Evolutionary conservation across 2,329 filamentous ascomycete species (phyloP), one percentile per base, ranked within the genome.

Genomic region (Calonectria multiphialidica): DNA sequence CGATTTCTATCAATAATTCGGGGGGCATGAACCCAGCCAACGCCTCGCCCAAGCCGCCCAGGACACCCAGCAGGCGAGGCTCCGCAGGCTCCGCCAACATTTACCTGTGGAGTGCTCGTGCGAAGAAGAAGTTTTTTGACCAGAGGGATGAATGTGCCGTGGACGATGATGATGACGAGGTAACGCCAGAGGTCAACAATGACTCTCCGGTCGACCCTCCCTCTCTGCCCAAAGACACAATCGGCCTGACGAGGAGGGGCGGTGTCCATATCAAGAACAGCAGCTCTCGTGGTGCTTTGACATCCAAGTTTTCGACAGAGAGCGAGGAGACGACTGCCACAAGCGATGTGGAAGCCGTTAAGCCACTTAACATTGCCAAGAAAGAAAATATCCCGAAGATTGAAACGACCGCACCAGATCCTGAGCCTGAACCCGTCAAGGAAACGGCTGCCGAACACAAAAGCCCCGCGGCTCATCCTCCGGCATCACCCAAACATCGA

Each of bases 1-100:
- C 83, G 9, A 85, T 84, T 59, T 81, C 84, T 1, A 80, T 82
- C 30, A 80, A 81, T n/a, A 81, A 78, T 6, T 66, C 75, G 2
- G 74, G 79, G 0, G 73, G 72, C 5, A 81, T 80, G 59, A 76
- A 77, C 7, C 80, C 80, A n/a, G 75, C 78, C 1, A 68, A 79
- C 10, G 72, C 80, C 8, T 79, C 80, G 0, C 78, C 81, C 15
- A 59, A 40, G 8, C 25, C 53, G 3, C 53, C 2, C 78, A 80
- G 15, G 76, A 80, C 1, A 77, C 81, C 1, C 10, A 67, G 78
- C 0, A 70, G 80, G 21, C 80, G 82, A 6, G 83, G 83, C 2
- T 76, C 80, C 1, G 76, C 80, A 62, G 82, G 84, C 3, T 76
- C 80, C 4, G 75, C 80, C 61, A 83, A 80, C 28, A 81, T 84